Evolutionary conservation across 2,329 filamentous ascomycete species (phyloP), one percentile per base, ranked within the genome.

Genomic region (Curvularia sp.): DNA sequence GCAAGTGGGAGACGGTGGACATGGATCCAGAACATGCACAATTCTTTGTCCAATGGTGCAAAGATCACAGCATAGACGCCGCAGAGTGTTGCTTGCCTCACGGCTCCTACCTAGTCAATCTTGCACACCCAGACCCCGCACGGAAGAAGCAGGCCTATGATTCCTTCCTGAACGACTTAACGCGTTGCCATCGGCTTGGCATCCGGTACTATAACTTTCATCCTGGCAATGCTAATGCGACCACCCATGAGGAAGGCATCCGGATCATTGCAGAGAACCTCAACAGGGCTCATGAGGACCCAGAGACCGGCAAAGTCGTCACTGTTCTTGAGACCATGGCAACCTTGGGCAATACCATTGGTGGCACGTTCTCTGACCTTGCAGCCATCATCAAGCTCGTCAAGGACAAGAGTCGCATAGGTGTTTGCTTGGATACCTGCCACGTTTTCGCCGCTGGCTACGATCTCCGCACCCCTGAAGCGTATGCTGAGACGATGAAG

Each of bases 161-260:
- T 38, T 86, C 87, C 56, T 99, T 99, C 76, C 73, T 96, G 15
- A 93, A 99, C 69, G 95, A 99, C 75, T 82, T 99, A 1, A 81
- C 86, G 49, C 87, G 95, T 9, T 98, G 95, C 76, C 91, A 97
- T 72, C 83, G 84, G 45, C 86, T 99, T 0, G 92, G 93, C 1
- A 97, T 99, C 70, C 83, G 80, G 61, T 84, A 97, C n/a, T 99
- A 98, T 82, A 99, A 99, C 78, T 98, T 99, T 80, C 95, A 99
- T 74, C 95, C 95, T 0, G 95, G 95, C 19, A 93, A 89, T 56
- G 89, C 89, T 1, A 90, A 77, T 41, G 78, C 89, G 55, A 87
- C 89, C 46, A 82, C 85, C 3, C 86, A 89, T 34, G 80, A 83
- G 0, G 88, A 87, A 19, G 93, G 93, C 3, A 89, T 96, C 56